These are phyloP conservation scores for Euphorbia celastroides DNA, from an alignment of 441 rosid genomes.

Conservation along the genomic window DNA sequence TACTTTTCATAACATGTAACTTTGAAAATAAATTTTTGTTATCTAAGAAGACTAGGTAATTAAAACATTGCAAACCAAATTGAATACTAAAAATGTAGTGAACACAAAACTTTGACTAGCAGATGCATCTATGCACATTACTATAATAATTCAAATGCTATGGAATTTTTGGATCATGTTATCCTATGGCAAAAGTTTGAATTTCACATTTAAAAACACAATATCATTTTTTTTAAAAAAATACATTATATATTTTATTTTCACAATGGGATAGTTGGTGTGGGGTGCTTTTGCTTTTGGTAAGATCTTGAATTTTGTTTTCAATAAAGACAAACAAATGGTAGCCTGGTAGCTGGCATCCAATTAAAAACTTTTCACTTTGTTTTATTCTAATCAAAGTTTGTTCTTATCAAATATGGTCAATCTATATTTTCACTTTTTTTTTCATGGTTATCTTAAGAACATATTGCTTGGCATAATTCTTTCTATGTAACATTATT, in stretches of 20 bases:
- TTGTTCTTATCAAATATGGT: background rate
- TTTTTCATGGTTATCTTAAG: background rate
- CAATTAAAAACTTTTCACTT: background rate
- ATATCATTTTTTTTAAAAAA: too few species aligned
- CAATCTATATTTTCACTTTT: background rate
- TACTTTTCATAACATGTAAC: too few species aligned
- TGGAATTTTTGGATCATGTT: background rate
- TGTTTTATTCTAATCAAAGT: background rate
- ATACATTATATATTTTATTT: too few species aligned
- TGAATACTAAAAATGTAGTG: too few species aligned
- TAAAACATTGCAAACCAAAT: too few species aligned
- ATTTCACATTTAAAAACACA: background rate
- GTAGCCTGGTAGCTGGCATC: background rate
- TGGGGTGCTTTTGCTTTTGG: background rate
- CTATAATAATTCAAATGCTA: background rate
- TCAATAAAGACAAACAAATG: background rate
- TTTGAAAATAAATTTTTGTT: background rate
- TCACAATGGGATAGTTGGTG: background rate
- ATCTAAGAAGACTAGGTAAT: too few species aligned
- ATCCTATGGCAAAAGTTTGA: background rate
- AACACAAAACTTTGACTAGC: background rate
- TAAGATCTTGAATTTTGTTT: conserved; percentile 1
- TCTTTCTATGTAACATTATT: background rate
- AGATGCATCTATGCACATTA: background rate
- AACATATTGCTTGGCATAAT: background rate